phyloP scores from a whole-genome alignment of 768 basidiomycete genomes.

The Trametes maxima region DNA sequence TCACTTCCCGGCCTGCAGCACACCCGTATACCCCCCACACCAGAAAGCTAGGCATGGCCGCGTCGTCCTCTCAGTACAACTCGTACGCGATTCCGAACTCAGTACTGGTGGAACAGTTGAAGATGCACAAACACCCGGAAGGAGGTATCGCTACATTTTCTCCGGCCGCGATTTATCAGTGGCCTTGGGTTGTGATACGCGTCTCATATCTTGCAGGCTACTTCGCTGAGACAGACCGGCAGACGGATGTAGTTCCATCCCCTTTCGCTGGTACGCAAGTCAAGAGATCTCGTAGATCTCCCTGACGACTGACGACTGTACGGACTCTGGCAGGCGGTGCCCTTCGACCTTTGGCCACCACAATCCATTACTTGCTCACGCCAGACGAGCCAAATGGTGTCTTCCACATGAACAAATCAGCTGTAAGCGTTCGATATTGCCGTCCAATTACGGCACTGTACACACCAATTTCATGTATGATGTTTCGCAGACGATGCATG shows the following conservation, averaged over 20 bases:
- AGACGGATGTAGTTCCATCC: slow-evolving; percentile 32
- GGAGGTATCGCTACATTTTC: slow-evolving; percentile 27
- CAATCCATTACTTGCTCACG: slow-evolving; percentile 53
- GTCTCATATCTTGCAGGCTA: slow-evolving; percentile 30
- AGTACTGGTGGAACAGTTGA: slow-evolving; percentile 31
- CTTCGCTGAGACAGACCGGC: slow-evolving; percentile 40
- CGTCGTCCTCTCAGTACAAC: neutral
- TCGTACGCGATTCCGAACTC: slow-evolving; percentile 33
- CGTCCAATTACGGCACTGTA: too few species aligned
- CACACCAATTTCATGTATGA: neutral
- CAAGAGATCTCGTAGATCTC: neutral
- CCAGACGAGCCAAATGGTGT: slow-evolving; percentile 42
- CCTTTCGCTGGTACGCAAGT: slow-evolving; percentile 37
- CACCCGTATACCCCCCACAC: neutral
- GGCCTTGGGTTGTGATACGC: neutral
- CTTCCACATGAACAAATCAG: slow-evolving; percentile 52
- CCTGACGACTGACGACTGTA: neutral
- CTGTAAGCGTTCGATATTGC: slow-evolving; percentile 29
- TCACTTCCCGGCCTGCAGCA: neutral
- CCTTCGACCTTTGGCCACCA: slow-evolving; percentile 41
- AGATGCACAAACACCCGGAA: slow-evolving; percentile 34
- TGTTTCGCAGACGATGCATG: slow-evolving; percentile 48
- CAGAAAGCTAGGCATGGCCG: neutral
- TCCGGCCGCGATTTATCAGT: neutral
- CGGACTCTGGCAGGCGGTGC: slow-evolving; percentile 27